A percentile compares a stretch with the other conserved stretches of the same genome.
Evolutionary conservation across 2,329 filamentous ascomycete genomes (phyloP).

Genomic region (Venturia asperata): DNA sequence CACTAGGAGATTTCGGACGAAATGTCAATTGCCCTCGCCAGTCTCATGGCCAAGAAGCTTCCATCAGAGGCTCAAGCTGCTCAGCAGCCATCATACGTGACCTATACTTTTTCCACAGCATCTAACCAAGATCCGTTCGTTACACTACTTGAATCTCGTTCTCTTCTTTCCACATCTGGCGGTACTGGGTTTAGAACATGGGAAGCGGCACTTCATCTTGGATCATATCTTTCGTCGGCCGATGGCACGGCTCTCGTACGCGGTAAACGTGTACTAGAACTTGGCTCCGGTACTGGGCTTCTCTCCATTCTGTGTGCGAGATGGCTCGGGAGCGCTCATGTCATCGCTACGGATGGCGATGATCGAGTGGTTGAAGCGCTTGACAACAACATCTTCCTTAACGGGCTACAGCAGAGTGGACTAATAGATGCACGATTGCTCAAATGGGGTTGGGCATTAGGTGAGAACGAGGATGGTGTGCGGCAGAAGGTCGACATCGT

Average conservation of each 20-base stretch:
- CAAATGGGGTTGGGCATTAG: slow-evolving; percentile 59
- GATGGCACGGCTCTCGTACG: slow-evolving; percentile 42
- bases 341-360: slow-evolving; percentile 67
- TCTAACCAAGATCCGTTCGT: slow-evolving; percentile 32
- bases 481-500: slow-evolving; percentile 53
- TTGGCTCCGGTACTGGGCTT: slow-evolving; percentile 72
- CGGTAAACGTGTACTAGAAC: slow-evolving; percentile 58
- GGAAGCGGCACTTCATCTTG: slow-evolving; percentile 71
- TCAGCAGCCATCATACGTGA: slow-evolving; percentile 69
- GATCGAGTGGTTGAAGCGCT: slow-evolving; percentile 63
- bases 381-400: slow-evolving; percentile 61
- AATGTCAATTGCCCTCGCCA: slow-evolving; percentile 62
- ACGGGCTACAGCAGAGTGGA: slow-evolving; percentile 44
- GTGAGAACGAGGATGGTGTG: slow-evolving; percentile 38
- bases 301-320: slow-evolving; percentile 67
- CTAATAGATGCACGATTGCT: slow-evolving; percentile 48
- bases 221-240: slow-evolving; percentile 52
- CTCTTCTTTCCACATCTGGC: slow-evolving; percentile 61
- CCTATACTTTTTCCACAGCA: slow-evolving; percentile 47
- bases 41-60: slow-evolving; percentile 56
- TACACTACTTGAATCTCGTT: slow-evolving; percentile 61
- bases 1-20: slow-evolving; percentile 76
- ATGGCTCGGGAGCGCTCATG: slow-evolving; percentile 51
- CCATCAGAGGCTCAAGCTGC: slow-evolving; percentile 59
- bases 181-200: slow-evolving; percentile 74